These are phyloP conservation scores for Posidonia oceanica DNA, from an alignment of 116 monocot genomes.

Conservation along the genomic window DNA sequence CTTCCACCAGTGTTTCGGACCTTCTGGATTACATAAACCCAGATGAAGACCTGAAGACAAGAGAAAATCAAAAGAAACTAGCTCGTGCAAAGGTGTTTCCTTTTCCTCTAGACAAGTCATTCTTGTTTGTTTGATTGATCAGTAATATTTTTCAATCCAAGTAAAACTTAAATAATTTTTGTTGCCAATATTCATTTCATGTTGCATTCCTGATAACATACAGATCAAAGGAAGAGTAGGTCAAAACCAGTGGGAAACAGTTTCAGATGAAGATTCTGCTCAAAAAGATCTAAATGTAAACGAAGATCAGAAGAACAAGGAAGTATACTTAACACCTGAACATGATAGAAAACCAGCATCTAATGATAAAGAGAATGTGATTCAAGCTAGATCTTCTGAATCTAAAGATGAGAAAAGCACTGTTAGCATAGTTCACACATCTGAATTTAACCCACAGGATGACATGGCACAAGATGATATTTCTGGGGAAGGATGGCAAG, in stretches of 20 bases:
- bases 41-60: slow-evolving; percentile 71
- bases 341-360: not conserved
- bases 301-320: slow-evolving; percentile 20
- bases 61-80: slow-evolving; percentile 77
- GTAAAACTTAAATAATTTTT: not conserved
- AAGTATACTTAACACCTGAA: slow-evolving; percentile 6
- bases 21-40: slow-evolving; percentile 98
- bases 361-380: slow-evolving; percentile 54
- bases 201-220: not conserved
- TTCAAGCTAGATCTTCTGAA: slow-evolving; percentile 19
- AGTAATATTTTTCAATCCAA: not conserved
- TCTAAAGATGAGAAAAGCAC: slow-evolving; percentile 34
- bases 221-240: slow-evolving; percentile 60
- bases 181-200: slow-evolving; percentile 1
- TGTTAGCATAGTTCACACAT: slow-evolving; percentile 9
- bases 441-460: slow-evolving; percentile 20
- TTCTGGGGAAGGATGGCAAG: slow-evolving; percentile 96
- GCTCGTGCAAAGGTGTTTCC: slow-evolving; percentile 72
- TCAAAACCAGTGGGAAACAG: slow-evolving; percentile 48
- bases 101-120: no score
- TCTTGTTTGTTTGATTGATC: no score
- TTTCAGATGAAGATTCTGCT: slow-evolving; percentile 42
- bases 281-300: not conserved
- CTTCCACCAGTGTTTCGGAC: slow-evolving; percentile 73
- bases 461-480: slow-evolving; percentile 25